Base-by-base conservation (phyloP, 371 early-diverging fungal species). In the Rozella allomycis region DNA sequence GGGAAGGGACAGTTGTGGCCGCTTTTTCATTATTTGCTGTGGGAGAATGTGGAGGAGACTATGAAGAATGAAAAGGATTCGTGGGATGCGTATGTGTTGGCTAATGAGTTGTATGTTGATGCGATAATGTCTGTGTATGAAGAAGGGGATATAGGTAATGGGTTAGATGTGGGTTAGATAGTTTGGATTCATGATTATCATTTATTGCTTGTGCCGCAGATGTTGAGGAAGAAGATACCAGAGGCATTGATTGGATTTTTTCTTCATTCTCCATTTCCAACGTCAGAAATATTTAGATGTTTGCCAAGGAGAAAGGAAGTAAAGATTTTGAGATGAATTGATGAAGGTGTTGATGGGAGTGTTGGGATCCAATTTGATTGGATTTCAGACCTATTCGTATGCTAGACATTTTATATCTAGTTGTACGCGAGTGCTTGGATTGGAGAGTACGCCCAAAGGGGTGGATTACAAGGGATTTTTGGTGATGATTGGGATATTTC, bases 111-210 rank as follows among this genome's bases (percentile, higher is more conserved):
- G 30, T 93, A 91, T 55, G 75, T 81, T 7, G 65, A 83, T n/a
- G 58, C 60, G 39, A 65, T 96, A 12, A 49, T 55, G 9, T 60
- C 74, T 23, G 48, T 64, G 23, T 79, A 81, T 35, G 49, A 67
- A 26, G 64, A 70, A 7, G 83, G 74, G 13, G 97, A 96, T 52
- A 63, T 79, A 31, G 75, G 80, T 67, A 66, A 63, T 54, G 41
- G 52, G 31, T 39, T 50, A 14, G 26, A 30, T 12, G 9, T 14
- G 4, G 23, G 4, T 34, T 21, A 3, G 31, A 26, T 58, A 60
- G 72, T 94, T 21, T 94, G 90, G 91, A 71, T 97, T 27, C 93
- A 97, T 47, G 98, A 97, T 58, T 97, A 97, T 47, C 97, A 97
- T 54, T 46, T 93, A 25, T 60, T 91, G 43, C 51, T 88, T 16